phyloP scores from a whole-genome alignment of 257 asterid genomes.

The Scutellaria barbata region DNA sequence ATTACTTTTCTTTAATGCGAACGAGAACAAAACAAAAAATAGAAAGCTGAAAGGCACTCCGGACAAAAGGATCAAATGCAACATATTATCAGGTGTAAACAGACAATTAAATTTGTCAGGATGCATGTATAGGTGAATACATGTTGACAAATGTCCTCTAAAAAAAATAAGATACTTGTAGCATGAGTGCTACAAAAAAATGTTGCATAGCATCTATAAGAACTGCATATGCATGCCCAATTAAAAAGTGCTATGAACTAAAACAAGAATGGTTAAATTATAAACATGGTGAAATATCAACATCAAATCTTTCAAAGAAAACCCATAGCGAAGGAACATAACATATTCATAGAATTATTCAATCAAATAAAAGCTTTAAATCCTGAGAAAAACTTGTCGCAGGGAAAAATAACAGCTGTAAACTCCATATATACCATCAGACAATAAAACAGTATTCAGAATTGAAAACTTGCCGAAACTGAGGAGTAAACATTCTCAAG shows the following conservation, averaged over 20 bases:
- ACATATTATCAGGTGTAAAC: constrained; percentile 18
- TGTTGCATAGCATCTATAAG: too few species aligned
- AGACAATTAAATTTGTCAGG: background rate
- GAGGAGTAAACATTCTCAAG: constrained; percentile 81
- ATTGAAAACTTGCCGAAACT: constrained; percentile 58
- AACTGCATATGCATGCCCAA: too few species aligned
- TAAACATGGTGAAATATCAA: background rate
- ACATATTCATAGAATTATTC: background rate
- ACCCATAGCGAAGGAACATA: background rate
- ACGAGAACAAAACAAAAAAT: constrained; percentile 16
- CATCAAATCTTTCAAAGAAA: background rate
- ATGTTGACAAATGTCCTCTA: too few species aligned
- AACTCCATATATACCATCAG: constrained; percentile 21
- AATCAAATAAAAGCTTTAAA: constrained; percentile 13
- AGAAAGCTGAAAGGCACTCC: background rate
- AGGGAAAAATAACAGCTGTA: constrained; percentile 19
- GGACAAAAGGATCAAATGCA: constrained; percentile 26
- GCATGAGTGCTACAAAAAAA: too few species aligned
- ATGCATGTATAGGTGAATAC: too few species aligned
- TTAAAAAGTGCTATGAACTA: too few species aligned
- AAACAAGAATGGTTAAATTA: too few species aligned
- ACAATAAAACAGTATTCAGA: constrained; percentile 25
- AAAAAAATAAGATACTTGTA: too few species aligned
- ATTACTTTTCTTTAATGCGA: background rate
- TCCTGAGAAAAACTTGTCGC: background rate